phyloP scores from a whole-genome alignment of 2,329 filamentous ascomycete genomes.

The Diaporthe humulicola region DNA sequence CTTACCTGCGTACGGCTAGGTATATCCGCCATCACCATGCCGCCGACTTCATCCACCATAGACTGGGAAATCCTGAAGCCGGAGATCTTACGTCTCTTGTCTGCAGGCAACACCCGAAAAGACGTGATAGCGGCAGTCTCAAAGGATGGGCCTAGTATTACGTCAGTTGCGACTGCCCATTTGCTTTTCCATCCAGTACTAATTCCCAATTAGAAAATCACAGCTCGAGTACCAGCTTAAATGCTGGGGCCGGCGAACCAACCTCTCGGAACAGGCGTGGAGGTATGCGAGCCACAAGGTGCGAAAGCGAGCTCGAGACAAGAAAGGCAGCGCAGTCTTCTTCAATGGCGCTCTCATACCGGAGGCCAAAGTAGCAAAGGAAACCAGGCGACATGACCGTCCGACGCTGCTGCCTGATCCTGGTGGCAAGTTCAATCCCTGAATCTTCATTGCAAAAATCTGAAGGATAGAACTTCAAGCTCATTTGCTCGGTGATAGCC shows the following conservation, averaged over 20 bases:
- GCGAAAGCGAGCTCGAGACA: background rate
- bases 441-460: too few species aligned
- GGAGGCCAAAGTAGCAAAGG: background rate
- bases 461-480: background rate
- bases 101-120: background rate
- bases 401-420: background rate
- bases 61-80: background rate
- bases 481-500: background rate
- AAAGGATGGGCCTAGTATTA: background rate
- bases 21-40: background rate
- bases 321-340: background rate
- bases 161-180: background rate
- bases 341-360: background rate
- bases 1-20: background rate
- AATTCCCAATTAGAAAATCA: background rate
- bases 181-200: too few species aligned
- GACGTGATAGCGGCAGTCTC: background rate
- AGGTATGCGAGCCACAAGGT: background rate
- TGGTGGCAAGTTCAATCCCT: background rate
- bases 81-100: background rate
- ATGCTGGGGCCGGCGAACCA: background rate
- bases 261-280: background rate
- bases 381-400: background rate
- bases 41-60: background rate
- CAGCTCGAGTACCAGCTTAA: slow-evolving; percentile 4